Base-by-base conservation (phyloP, 2,329 filamentous ascomycete species). In the Didymella lethalis region DNA sequence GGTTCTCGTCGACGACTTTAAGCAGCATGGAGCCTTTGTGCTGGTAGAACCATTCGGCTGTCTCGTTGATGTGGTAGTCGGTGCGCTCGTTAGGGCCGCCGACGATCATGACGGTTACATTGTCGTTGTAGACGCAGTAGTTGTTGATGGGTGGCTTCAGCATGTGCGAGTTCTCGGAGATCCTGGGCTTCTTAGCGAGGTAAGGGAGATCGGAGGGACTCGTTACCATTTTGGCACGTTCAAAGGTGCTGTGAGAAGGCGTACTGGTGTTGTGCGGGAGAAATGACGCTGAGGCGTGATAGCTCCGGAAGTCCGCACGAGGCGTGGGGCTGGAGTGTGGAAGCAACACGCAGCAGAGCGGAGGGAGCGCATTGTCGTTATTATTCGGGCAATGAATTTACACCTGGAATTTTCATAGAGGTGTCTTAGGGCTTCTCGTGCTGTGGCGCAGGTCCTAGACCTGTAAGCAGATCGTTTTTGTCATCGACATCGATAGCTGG, bases 1-100 rank as follows among this genome's bases (percentile, higher is more conserved):
- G 59, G 71, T 81, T 58, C 6, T 78, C 78, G 73, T 97, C 92
- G 64, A 97, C 91, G 16, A 95, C 90, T 76, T 96, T 96, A 68
- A 99, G 89, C 57, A 95, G 84, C 94, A 98, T 97, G 66, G 90
- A 88, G 66, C 95, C 95, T 71, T 89, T 88, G 85, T 97, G 88
- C 79, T 98, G 94, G 84, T 95, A 98, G 87, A 98, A 99, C 89
- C 93, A 98, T 79, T 98, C 95, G 12, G 95, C 88, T 0, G 94
- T 98, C 70, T 88, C 83, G 84, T 98, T 98, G 85, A 98, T 94
- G 84, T 98, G 95, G 83, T 97, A 99, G 83, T 98, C 95, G 55
- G 93, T 97, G 64, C 95, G 88, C 61, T 92, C 92, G 78, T 98
- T 98, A 72, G 95, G 95, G 12, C 95, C 95, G 75, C 95, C 95